These are phyloP conservation scores for Hanseniaspora clermontiae DNA, from an alignment of 805 yeast species.

Conservation along the genomic window DNA sequence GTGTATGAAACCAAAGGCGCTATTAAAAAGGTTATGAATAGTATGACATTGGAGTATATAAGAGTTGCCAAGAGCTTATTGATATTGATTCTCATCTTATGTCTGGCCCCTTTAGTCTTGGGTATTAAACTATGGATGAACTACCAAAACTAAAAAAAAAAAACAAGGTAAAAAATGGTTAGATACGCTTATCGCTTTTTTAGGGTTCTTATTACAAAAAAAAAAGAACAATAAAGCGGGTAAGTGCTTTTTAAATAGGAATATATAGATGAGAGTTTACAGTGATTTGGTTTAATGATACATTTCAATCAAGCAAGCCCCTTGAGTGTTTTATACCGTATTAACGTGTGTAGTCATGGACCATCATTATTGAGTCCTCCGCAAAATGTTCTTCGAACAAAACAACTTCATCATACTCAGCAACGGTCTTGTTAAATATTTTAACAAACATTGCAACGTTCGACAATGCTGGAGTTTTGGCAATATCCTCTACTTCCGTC, in stretches of 20 bases:
- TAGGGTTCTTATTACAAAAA: not conserved
- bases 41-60: not conserved
- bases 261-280: no score
- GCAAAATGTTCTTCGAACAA: not conserved
- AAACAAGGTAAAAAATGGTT: no score
- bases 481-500: not conserved
- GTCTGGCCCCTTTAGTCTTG: not conserved
- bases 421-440: constrained; percentile 2
- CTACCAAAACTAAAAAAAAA: no score
- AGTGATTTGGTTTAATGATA: no score
- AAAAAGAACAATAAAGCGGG: not conserved
- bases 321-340: not conserved
- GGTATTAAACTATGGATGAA: no score
- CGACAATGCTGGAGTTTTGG: not conserved
- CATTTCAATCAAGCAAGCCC: no score
- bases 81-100: constrained; percentile 1
- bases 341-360: not conserved
- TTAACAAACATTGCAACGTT: constrained; percentile 3
- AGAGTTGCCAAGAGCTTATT: not conserved
- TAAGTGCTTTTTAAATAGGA: not conserved
- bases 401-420: not conserved
- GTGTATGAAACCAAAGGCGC: constrained; percentile 1
- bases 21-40: not conserved
- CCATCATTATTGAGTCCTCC: not conserved
- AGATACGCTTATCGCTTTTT: not conserved